A percentile compares a stretch with the other conserved stretches of the same genome.
Evolutionary conservation across 2,329 filamentous ascomycete genomes (phyloP).

Genomic region (Aspergillus sp.): DNA sequence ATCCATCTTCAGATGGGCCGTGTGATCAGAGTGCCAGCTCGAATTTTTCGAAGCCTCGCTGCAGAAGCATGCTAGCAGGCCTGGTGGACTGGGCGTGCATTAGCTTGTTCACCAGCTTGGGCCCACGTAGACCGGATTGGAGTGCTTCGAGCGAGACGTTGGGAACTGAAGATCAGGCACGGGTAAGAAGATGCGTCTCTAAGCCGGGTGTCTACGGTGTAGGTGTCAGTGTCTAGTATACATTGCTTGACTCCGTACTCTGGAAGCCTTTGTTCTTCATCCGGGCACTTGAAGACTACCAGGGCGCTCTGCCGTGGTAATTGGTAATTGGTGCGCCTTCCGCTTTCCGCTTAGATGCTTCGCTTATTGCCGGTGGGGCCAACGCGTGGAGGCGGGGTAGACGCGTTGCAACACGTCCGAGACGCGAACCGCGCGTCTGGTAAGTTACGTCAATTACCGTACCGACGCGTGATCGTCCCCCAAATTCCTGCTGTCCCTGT

Average conservation of each 20-base stretch:
- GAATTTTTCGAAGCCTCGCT: constrained; percentile 19
- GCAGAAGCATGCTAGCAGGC: constrained; percentile 21
- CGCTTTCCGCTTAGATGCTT: not conserved
- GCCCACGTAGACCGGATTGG: constrained; percentile 2
- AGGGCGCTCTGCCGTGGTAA: too few species aligned
- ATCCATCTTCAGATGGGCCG: not conserved
- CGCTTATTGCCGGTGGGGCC: constrained; percentile 10
- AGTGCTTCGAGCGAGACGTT: not conserved
- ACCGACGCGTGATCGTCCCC: not conserved
- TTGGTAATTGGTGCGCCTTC: not conserved
- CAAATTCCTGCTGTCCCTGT: not conserved
- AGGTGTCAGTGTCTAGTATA: not conserved
- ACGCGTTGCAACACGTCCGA: constrained; percentile 20
- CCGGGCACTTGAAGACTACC: too few species aligned
- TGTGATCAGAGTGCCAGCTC: constrained; percentile 14
- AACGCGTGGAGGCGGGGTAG: constrained; percentile 21
- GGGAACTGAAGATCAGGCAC: not conserved
- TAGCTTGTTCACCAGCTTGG: constrained; percentile 12
- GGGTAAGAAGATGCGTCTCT: not conserved
- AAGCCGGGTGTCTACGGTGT: not conserved
- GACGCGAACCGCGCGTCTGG: constrained; percentile 22
- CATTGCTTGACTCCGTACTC: not conserved
- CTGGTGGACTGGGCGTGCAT: constrained; percentile 22
- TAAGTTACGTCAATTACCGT: constrained; percentile 18
- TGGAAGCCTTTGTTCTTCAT: not conserved